A percentile compares a stretch with the other conserved stretches of the same genome.
phyloP scores from a whole-genome alignment of 495 filamentous ascomycete genomes.

The Penicillium parvum region DNA sequence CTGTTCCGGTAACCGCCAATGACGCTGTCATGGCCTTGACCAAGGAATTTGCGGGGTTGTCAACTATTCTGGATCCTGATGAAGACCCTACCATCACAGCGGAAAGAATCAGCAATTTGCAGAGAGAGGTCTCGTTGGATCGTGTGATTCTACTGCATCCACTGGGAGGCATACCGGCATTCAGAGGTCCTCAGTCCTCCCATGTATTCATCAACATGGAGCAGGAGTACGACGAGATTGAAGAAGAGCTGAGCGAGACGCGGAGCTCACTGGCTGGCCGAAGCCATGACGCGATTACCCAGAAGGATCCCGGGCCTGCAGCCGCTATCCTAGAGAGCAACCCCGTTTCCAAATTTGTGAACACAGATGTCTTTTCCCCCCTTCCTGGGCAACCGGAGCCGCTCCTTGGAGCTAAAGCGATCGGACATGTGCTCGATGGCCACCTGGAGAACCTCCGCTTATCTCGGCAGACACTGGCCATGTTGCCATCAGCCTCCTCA shows the following conservation, averaged over 20 bases:
- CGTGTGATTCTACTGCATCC: conserved; percentile 88
- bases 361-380: conserved; percentile 28
- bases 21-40: conserved; percentile 69
- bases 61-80: conserved; percentile 36
- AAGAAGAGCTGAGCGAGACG: conserved; percentile 48
- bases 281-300: not conserved
- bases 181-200: conserved; percentile 58
- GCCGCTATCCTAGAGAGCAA: conserved; percentile 36
- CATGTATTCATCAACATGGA: conserved; percentile 95
- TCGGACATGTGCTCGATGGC: conserved; percentile 27
- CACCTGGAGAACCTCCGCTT: conserved; percentile 74
- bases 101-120: conserved; percentile 40
- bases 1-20: conserved; percentile 54
- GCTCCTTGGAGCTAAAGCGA: conserved; percentile 4
- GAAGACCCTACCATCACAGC: conserved; percentile 42
- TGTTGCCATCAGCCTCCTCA: conserved; percentile 83
- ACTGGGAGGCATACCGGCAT: conserved; percentile 77
- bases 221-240: conserved; percentile 73
- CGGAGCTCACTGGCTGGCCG: conserved; percentile 13
- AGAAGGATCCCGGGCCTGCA: conserved; percentile 4
- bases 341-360: conserved; percentile 43
- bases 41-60: conserved; percentile 62
- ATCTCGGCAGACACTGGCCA: conserved; percentile 58
- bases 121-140: conserved; percentile 64
- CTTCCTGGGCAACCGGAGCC: conserved; percentile 7